Conservation (phyloP, 345 rosid species). For the Bruguiera gymnorhiza region DNA sequence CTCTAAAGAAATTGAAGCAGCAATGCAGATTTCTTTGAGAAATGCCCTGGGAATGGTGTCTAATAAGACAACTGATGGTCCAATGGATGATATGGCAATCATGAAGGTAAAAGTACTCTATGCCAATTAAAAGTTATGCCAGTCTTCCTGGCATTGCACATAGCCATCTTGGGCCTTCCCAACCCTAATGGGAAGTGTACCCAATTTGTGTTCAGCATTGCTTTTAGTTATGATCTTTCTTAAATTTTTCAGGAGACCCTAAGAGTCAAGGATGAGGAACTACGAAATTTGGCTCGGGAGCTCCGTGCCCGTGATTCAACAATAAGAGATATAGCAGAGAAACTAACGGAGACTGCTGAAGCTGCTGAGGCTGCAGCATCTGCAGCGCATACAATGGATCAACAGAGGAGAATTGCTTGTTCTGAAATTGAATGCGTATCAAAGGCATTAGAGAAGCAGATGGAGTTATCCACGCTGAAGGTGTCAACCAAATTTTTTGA, state of each 20-base stretch:
- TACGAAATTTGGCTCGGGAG: constrained; percentile 81
- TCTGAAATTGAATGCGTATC: constrained; percentile 70
- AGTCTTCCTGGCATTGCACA: no score
- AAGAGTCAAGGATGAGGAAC: constrained; percentile 90
- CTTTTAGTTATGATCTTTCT: neutral
- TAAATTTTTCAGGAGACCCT: constrained; percentile 71
- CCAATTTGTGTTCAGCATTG: constrained; percentile 1
- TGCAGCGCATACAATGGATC: constrained; percentile 91
- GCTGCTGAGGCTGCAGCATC: constrained; percentile 98
- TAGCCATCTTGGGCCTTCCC: no score
- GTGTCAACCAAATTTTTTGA: constrained; percentile 32
- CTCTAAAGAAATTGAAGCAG: constrained; percentile 95
- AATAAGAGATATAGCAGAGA: constrained; percentile 85
- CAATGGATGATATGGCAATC: constrained; percentile 90
- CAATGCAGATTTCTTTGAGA: constrained; percentile 97
- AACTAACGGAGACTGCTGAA: constrained; percentile 94
- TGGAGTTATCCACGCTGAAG: constrained; percentile 51
- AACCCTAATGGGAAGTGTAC: no score
- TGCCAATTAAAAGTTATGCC: no score
- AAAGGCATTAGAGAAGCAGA: constrained; percentile 55
- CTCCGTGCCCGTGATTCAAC: constrained; percentile 91
- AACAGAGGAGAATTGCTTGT: constrained; percentile 77
- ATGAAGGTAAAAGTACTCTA: constrained; percentile 57
- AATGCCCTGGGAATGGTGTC: constrained; percentile 67
- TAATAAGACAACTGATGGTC: constrained; percentile 63